Evolutionary conservation across 805 yeast species (phyloP), one percentile per base, ranked within the genome.

Genomic region (Pichia kluyveri): DNA sequence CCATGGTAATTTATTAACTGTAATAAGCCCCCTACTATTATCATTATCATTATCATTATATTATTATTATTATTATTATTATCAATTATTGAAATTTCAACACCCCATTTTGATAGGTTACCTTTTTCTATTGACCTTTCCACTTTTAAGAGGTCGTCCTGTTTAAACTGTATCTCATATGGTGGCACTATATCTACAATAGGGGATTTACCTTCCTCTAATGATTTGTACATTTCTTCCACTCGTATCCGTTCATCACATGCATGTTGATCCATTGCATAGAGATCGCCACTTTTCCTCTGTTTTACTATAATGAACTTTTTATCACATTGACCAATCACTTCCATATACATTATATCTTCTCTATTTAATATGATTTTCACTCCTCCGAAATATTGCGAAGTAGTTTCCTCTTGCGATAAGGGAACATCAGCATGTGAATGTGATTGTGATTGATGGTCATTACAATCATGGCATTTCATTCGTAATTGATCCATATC

Each of bases 211-310:
- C 37, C 37, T 7, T 50, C 41, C 3, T 77, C 56, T 46, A 70
- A 67, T 3, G 68, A 69, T 34, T 59, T 52, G n/a, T 77, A 63
- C 12, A 73, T 56, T 1, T 50, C 44, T 55, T 88, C 96, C 2
- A 83, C 73, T 42, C 69, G 69, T 0, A 85, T 69, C 47, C 96
- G 63, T 59, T 88, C 96, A 63, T 85, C 95, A 46, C 83, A 78
- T 0, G 96, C 96, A 67, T 88, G 96, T 57, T 87, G 96, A 59
- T 88, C 96, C 6, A 84, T 56, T 1, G 77, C 63, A 19, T 77
- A 60, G 15, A 51, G 34, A 8, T 18, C 19, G 3, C 32, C 14
- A 30, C 32, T 30, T 12, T 40, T 26, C 14, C 44, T 46, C 8
- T 55, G 18, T 26, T 61, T 67, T 2, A 75, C 60, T 5, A 87